These are phyloP conservation scores for Monosporascus sp. DNA, from an alignment of 2,329 filamentous ascomycete genomes.

Conservation along the genomic window DNA sequence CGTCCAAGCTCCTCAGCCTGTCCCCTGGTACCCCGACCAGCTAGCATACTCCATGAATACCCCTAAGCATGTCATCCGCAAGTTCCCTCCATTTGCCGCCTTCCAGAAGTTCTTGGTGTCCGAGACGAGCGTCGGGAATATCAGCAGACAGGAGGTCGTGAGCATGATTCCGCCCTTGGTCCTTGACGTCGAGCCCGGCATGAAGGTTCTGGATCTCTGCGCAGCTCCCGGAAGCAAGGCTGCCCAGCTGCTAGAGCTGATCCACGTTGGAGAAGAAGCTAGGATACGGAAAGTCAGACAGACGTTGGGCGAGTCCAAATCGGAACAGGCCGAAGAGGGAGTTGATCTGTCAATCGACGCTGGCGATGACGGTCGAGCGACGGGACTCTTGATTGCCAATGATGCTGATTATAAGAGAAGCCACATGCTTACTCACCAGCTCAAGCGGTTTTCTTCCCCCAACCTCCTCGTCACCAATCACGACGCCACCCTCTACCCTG, in stretches of 20 bases:
- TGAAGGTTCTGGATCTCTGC: slow-evolving; percentile 92
- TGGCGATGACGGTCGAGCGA: slow-evolving; percentile 77
- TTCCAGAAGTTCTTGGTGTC: slow-evolving; percentile 98
- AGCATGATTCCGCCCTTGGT: slow-evolving; percentile 97
- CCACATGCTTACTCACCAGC: slow-evolving; percentile 95
- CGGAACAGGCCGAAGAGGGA: slow-evolving; percentile 44
- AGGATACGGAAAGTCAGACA: slow-evolving; percentile 68
- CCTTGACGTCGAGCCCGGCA: slow-evolving; percentile 84
- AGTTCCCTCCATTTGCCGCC: slow-evolving; percentile 86
- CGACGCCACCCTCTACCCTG: slow-evolving; percentile 92
- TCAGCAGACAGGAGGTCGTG: slow-evolving; percentile 94
- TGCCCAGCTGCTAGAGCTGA: slow-evolving; percentile 88
- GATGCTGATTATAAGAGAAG: slow-evolving; percentile 95
- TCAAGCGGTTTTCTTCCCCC: slow-evolving; percentile 93
- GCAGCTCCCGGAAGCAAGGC: slow-evolving; percentile 97
- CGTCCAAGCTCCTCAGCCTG: slow-evolving; percentile 75
- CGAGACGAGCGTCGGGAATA: slow-evolving; percentile 95
- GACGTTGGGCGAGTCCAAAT: slow-evolving; percentile 39
- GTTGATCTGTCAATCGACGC: slow-evolving; percentile 49
- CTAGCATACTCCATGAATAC: slow-evolving; percentile 98
- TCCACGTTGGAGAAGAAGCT: slow-evolving; percentile 88
- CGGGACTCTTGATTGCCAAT: slow-evolving; percentile 89
- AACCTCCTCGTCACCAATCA: slow-evolving; percentile 98
- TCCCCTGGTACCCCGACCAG: slow-evolving; percentile 90
- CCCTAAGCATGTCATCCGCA: slow-evolving; percentile 90